Conservation (phyloP, 2,329 filamentous ascomycete genomes). For the Xylaria multiplex region DNA sequence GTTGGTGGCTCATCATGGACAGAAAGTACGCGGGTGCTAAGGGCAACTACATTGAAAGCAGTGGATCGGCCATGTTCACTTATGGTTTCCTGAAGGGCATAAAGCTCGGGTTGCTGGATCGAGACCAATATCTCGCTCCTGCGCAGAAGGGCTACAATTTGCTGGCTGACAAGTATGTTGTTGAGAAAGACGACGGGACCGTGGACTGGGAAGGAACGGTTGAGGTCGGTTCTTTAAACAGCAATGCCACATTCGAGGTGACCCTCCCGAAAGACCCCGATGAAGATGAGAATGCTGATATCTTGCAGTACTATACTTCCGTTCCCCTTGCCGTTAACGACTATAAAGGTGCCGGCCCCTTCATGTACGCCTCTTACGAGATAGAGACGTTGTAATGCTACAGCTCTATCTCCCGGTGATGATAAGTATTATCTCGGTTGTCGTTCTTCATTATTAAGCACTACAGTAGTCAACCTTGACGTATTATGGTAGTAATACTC, state of each 20-base stretch:
- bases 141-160: slow-evolving; percentile 57
- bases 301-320: slow-evolving; percentile 54
- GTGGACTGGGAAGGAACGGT: slow-evolving; percentile 63
- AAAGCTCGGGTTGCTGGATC: slow-evolving; percentile 50
- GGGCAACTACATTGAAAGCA: slow-evolving; percentile 70
- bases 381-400: slow-evolving; percentile 38
- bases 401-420: background rate
- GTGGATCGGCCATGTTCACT: slow-evolving; percentile 67
- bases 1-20: slow-evolving; percentile 69
- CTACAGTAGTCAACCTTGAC: background rate
- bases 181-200: slow-evolving; percentile 57
- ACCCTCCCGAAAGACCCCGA: slow-evolving; percentile 26
- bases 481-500: background rate
- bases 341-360: slow-evolving; percentile 53
- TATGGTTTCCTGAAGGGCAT: slow-evolving; percentile 62
- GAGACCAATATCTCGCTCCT: slow-evolving; percentile 49
- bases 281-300: slow-evolving; percentile 15
- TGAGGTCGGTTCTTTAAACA: slow-evolving; percentile 59
- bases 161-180: slow-evolving; percentile 57
- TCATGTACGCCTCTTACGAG: slow-evolving; percentile 54
- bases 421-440: background rate
- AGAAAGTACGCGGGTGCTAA: slow-evolving; percentile 56
- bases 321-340: slow-evolving; percentile 52
- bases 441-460: background rate
- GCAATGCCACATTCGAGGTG: slow-evolving; percentile 61